Base-by-base conservation (phyloP, 345 rosid genomes). In the Garcia nutans region DNA sequence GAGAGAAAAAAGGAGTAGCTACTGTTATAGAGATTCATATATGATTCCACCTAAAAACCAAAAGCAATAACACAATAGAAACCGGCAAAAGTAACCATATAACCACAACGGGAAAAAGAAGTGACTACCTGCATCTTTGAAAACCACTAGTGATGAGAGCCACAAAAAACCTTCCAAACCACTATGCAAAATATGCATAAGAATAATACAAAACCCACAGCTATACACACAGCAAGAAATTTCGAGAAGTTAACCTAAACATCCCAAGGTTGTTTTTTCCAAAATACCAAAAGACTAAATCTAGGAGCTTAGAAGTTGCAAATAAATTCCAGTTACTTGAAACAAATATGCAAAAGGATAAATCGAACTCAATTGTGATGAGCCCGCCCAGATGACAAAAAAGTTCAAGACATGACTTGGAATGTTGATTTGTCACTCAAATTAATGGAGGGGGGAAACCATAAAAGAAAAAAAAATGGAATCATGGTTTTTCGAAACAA, bases 141-240 rank as follows among this genome's bases (percentile, higher is more conserved):
- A 37, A 41, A 58, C 74, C 23, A 71, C 31, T 3, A 20, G 50
- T 52, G 12, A 24, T 50, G 58, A 37, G 37, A 11, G 54, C 64
- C 41, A 33, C 6, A 22, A 55, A 56, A 42, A 2, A 2, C n/a
- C 41, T 20, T 37, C 64, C 20, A 71, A 57, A 41, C n/a, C 33
- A 41, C 22, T 41, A 41, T 65, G n/a, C 49, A 41, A 41, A 22
- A 56, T 23, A 71, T 31, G 65, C 74, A 71, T 8, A 37, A 71
- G 31, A 49, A 71, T 15, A 55, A 41, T 44, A 50, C 22, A 50
- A 26, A 68, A 68, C 11, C 41, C 54, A 54, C 62, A 31, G 68
- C 68, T 22, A 22, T 2, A 33, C 6, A 42, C 50, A 65, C 26
- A 10, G 37, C 20, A 19, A 7, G 20, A 20, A 65, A n/a, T 24